phyloP scores from a whole-genome alignment of 495 filamentous ascomycete genomes.

The Lineolata rhizophorae region DNA sequence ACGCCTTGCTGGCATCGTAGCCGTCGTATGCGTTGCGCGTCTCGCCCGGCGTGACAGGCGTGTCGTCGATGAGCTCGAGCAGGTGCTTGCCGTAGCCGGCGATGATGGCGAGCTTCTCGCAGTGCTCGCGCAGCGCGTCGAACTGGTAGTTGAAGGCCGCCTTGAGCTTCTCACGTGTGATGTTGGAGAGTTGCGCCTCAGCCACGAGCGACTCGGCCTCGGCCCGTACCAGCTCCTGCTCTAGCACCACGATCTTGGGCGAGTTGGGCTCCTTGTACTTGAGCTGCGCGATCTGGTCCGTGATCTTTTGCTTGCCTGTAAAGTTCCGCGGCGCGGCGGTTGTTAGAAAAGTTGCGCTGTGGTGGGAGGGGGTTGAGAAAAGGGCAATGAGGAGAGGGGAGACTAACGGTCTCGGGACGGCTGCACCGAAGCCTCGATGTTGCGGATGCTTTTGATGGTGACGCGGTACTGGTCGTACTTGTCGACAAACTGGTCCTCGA shows the following conservation, averaged over 20 bases:
- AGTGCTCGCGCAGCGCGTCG: conserved; percentile 90
- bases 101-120: conserved; percentile 95
- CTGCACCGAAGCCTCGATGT: conserved; percentile 96
- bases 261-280: conserved; percentile 99
- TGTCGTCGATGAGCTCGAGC: conserved; percentile 84
- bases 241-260: conserved; percentile 87
- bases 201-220: conserved; percentile 96
- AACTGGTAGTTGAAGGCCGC: conserved; percentile 96
- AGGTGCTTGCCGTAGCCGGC: conserved; percentile 95
- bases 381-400: neutral
- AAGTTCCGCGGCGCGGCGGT: too few relatives aligned
- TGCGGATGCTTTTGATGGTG: conserved; percentile 96
- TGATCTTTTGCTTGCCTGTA: conserved; percentile 93
- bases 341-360: too few relatives aligned
- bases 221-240: conserved; percentile 94
- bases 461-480: conserved; percentile 98
- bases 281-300: conserved; percentile 92
- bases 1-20: conserved; percentile 90
- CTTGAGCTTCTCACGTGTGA: conserved; percentile 98
- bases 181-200: conserved; percentile 95
- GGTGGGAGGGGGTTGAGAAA: conserved; percentile 4
- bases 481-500: conserved; percentile 95
- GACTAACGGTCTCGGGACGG: conserved; percentile 84
- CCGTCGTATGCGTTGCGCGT: conserved; percentile 92
- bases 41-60: conserved; percentile 90